Base-by-base conservation (phyloP, 2,329 filamentous ascomycete species). In the Pyrenophora teres region DNA sequence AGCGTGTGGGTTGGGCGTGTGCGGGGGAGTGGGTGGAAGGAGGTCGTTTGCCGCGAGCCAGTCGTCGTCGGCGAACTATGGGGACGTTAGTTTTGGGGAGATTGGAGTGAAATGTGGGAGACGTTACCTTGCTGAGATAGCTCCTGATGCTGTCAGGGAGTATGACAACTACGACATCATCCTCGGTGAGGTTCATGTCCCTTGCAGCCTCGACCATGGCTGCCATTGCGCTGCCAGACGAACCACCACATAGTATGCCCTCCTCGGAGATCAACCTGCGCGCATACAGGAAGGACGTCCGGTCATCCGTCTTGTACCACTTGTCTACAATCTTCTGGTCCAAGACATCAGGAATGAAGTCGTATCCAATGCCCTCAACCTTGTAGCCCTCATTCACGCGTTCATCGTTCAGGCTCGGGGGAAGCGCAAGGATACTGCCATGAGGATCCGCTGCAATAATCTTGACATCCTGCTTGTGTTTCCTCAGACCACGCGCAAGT, bases 251-350 rank as follows among this genome's bases (percentile, higher is more conserved):
- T 7, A 99, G 82, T 12, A 99, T 82, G 43, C 94, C 94, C 76
- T 99, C 94, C 74, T 99, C 94, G 13, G 91, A 83, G 64, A 99
- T 99, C 46, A 99, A 78, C 37, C 92, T 83, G 44, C 95, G 83
- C n/a, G 94, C 90, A 69, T 90, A 92, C 71, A 86, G 82, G 77
- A 99, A 99, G 2, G 92, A 92, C 71, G 96, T 89, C 55, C 85
- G 83, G 70, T 99, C 94, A 56, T 93, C 90, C 3, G 94, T 99
- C 84, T 99, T 99, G 80, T 97, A 97, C 94, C 94, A 99, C 70
- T 88, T 89, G 74, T 97, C 90, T 25, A 99, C 89, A 4, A 83
- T 74, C 23, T 86, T 76, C 68, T 88, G 90, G 61, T 94, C 87
- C 48, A 99, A 80, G 4, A 99, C 95, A 19, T 97, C 90, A 6